phyloP scores from a whole-genome alignment of 2,329 filamentous ascomycete genomes.

The Saccharata proteae region DNA sequence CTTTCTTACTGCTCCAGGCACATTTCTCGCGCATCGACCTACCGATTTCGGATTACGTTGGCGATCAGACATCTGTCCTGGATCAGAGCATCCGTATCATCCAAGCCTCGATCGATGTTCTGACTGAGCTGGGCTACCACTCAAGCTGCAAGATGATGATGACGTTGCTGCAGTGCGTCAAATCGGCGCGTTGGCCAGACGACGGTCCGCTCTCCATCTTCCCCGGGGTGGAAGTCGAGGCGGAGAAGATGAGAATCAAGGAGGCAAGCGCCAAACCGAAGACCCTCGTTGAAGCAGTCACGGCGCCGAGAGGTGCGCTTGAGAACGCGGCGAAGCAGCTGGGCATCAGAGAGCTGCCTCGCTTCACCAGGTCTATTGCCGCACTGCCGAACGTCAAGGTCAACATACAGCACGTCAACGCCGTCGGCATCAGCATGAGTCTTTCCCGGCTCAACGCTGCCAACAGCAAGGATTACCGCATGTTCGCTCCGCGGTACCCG shows the following conservation, averaged over 20 bases:
- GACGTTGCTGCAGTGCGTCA: conserved; percentile 77
- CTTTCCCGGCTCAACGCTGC: conserved; percentile 54
- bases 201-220: conserved; percentile 71
- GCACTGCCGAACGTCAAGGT: conserved; percentile 60
- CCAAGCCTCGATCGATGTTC: conserved; percentile 85
- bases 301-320: conserved; percentile 12
- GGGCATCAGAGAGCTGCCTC: conserved; percentile 36
- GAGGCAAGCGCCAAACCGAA: conserved; percentile 22
- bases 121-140: conserved; percentile 77
- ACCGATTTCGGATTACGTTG: conserved; percentile 93
- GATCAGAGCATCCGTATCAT: conserved; percentile 96
- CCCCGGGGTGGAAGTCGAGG: conserved; percentile 50
- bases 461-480: conserved; percentile 53
- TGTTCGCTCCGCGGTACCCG: conserved; percentile 81
- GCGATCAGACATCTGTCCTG: conserved; percentile 76
- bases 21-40: conserved; percentile 89
- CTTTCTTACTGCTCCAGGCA: conserved; percentile 85
- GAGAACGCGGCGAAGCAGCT: conserved; percentile 36
- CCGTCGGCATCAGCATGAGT: conserved; percentile 49
- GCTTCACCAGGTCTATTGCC: conserved; percentile 48
- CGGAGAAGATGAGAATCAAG: conserved; percentile 30
- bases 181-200: conserved; percentile 80
- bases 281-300: conserved; percentile 27
- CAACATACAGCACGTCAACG: conserved; percentile 47
- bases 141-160: conserved; percentile 74